These are phyloP conservation scores for Eucalyptus regnans DNA, from an alignment of 345 rosid genomes.

Conservation along the genomic window DNA sequence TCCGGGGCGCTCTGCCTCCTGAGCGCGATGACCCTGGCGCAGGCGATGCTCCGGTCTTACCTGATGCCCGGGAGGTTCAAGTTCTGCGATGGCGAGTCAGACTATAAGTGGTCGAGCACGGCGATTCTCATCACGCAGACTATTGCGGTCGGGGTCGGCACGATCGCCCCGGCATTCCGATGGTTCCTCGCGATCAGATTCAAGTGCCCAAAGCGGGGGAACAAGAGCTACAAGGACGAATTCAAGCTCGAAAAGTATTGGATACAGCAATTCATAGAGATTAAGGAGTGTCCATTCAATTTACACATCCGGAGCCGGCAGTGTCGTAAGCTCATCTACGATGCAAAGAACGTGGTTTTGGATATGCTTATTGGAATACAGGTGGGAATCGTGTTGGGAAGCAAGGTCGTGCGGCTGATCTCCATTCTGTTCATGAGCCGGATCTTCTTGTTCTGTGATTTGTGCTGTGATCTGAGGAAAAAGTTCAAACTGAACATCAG, in stretches of 20 bases:
- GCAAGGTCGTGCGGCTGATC: conserved; percentile 50
- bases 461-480: conserved; percentile 2
- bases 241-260: conserved; percentile 61
- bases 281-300: conserved; percentile 48
- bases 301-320: conserved; percentile 15
- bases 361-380: conserved; percentile 12
- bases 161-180: conserved; percentile 56
- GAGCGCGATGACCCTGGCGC: conserved; percentile 40
- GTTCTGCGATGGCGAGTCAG: conserved; percentile 68
- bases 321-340: conserved; percentile 35
- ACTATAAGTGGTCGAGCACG: conserved; percentile 66
- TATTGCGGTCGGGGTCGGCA: conserved; percentile 49
- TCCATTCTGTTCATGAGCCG: conserved; percentile 32
- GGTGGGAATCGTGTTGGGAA: conserved; percentile 41
- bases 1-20: conserved; percentile 73
- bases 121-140: conserved; percentile 48
- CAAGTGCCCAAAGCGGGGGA: conserved; percentile 42
- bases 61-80: conserved; percentile 35
- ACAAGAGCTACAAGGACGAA: conserved; percentile 1
- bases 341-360: conserved; percentile 1
- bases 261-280: conserved; percentile 45
- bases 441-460: conserved; percentile 13
- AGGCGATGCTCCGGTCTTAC: conserved; percentile 53
- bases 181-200: conserved; percentile 74
- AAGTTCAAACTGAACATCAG: conserved; percentile 3